phyloP scores from a whole-genome alignment of 1,284 basidiomycete species.

The Spongispora temasekensis region DNA sequence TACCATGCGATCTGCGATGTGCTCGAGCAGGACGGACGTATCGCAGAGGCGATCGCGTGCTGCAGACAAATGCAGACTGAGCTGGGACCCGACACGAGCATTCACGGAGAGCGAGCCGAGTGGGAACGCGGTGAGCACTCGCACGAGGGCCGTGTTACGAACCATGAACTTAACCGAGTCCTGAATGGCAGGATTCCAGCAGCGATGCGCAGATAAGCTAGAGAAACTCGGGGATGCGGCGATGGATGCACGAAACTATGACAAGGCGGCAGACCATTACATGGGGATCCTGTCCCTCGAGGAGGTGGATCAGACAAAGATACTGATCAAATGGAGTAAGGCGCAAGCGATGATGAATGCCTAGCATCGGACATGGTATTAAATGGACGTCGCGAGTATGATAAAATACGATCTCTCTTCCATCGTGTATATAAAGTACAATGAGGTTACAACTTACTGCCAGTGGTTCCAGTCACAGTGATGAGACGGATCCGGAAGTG shows the following conservation, averaged over 20 bases:
- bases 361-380: neutral
- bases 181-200: neutral
- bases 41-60: neutral
- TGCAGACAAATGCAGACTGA: neutral
- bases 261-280: neutral
- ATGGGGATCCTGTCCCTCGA: neutral
- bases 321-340: neutral
- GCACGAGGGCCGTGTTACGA: neutral
- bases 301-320: neutral
- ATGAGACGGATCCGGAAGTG: no score
- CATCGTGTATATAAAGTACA: no score
- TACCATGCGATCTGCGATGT: neutral
- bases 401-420: no score
- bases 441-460: no score
- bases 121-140: neutral
- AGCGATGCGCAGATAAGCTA: neutral
- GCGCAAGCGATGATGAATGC: neutral
- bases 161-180: neutral
- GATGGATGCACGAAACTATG: neutral
- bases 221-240: neutral
- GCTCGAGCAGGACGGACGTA: neutral
- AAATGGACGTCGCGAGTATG: no score
- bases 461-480: no score
- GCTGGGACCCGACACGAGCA: neutral
- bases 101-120: neutral